These are phyloP conservation scores for Tillandsia leiboldiana DNA, from an alignment of 176 grass and related monocot species.

Conservation along the genomic window DNA sequence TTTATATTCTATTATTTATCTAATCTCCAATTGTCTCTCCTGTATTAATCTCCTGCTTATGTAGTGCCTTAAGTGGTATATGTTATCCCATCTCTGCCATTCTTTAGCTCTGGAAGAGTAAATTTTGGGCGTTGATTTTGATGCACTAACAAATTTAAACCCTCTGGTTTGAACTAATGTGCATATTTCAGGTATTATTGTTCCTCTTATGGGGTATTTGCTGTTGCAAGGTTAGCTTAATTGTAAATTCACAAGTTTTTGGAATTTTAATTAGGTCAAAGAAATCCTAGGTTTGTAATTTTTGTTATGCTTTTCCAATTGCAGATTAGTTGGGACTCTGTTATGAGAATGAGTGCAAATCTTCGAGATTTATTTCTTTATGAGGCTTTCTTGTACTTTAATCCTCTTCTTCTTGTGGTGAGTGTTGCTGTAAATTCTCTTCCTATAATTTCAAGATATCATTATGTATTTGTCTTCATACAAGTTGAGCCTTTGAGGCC, in stretches of 20 bases:
- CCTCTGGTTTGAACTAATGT: neutral
- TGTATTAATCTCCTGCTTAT: too few relatives aligned
- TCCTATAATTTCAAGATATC: neutral
- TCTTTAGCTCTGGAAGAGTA: neutral
- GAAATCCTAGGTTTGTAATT: slow-evolving; percentile 3
- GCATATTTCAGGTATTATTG: slow-evolving; percentile 58
- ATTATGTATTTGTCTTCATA: neutral
- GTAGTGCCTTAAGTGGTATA: too few relatives aligned
- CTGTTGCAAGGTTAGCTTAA: slow-evolving; percentile 78
- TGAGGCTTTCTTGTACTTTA: slow-evolving; percentile 94
- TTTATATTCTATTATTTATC: too few relatives aligned
- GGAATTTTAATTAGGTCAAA: neutral
- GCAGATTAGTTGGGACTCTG: slow-evolving; percentile 90
- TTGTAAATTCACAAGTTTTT: neutral
- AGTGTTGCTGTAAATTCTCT: slow-evolving; percentile 8
- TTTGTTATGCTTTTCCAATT: slow-evolving; percentile 12
- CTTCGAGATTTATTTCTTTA: slow-evolving; percentile 85
- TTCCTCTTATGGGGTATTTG: slow-evolving; percentile 83
- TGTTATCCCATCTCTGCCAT: too few relatives aligned
- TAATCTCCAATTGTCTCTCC: too few relatives aligned
- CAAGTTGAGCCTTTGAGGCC: slow-evolving; percentile 1
- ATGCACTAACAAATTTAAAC: neutral
- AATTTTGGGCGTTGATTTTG: neutral
- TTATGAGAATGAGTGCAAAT: slow-evolving; percentile 91
- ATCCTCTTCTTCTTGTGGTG: slow-evolving; percentile 93